Conservation (phyloP, 2,329 filamentous ascomycete species). For the Botrytis medusae region DNA sequence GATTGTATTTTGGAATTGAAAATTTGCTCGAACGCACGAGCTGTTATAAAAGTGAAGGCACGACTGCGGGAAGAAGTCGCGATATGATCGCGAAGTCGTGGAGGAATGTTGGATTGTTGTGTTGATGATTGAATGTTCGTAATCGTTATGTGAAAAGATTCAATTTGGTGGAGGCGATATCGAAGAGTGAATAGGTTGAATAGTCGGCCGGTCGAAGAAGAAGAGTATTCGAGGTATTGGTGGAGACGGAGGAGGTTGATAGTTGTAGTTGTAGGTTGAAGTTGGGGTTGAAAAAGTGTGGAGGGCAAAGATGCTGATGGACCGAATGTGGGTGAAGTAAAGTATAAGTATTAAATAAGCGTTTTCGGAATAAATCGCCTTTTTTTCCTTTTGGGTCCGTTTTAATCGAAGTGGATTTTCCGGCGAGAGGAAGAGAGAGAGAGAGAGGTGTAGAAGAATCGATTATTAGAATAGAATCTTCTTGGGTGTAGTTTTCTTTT, state of each 20-base stretch:
- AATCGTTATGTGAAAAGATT: background rate
- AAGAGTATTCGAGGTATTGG: background rate
- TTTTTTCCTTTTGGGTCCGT: slow-evolving; percentile 3
- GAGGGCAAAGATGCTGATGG: background rate
- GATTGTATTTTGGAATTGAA: background rate
- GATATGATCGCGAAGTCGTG: slow-evolving; percentile 33
- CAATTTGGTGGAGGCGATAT: background rate
- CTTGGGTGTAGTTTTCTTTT: background rate
- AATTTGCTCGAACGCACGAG: slow-evolving; percentile 38
- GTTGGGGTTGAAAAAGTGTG: background rate
- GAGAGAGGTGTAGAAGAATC: background rate
- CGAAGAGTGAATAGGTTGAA: background rate
- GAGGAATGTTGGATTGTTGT: slow-evolving; percentile 13
- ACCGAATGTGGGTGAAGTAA: slow-evolving; percentile 13
- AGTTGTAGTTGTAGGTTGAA: background rate
- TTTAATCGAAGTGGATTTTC: slow-evolving; percentile 11
- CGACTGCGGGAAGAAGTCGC: slow-evolving; percentile 35
- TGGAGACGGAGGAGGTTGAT: background rate
- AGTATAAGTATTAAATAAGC: background rate
- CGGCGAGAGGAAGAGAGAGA: slow-evolving; percentile 1
- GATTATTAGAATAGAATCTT: background rate
- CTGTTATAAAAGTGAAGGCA: slow-evolving; percentile 34
- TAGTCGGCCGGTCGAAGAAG: background rate
- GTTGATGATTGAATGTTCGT: background rate
- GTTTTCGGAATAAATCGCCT: slow-evolving; percentile 17